These are phyloP conservation scores for Mycena sp. DNA, from an alignment of 1,284 basidiomycete genomes.

Conservation along the genomic window DNA sequence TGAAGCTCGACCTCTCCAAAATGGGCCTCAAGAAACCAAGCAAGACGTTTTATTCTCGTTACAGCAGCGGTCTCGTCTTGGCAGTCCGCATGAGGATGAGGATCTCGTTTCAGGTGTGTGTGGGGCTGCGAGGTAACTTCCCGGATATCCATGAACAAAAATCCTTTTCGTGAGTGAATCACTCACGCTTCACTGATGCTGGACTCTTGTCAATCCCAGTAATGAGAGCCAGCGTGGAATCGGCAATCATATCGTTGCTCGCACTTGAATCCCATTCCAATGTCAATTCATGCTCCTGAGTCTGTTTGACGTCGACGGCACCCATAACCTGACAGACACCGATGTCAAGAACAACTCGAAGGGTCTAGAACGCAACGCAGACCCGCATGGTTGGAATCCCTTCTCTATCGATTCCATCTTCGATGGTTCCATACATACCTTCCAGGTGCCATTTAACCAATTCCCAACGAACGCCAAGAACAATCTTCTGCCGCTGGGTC, in stretches of 20 bases:
- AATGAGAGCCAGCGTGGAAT: constrained; percentile 91
- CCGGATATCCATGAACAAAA: constrained; percentile 10
- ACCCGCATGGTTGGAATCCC: constrained; percentile 84
- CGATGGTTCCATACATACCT: constrained; percentile 95
- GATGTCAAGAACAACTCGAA: neutral
- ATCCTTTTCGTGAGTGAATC: constrained; percentile 16
- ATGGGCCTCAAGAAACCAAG: constrained; percentile 94
- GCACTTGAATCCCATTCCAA: constrained; percentile 96
- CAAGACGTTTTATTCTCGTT: constrained; percentile 83
- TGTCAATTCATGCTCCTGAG: constrained; percentile 80
- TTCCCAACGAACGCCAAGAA: constrained; percentile 90
- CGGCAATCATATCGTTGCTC: constrained; percentile 98
- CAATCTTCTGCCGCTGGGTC: constrained; percentile 87
- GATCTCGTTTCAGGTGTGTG: constrained; percentile 63
- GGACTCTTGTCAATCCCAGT: constrained; percentile 95
- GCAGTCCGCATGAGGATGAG: constrained; percentile 60
- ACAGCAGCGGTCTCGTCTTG: too few species aligned
- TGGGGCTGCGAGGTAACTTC: constrained; percentile 75
- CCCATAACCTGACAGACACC: constrained; percentile 85
- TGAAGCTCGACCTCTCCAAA: constrained; percentile 92
- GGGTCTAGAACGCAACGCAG: too few species aligned
- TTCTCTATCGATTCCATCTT: constrained; percentile 86
- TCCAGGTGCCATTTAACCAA: constrained; percentile 96
- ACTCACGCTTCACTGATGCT: constrained; percentile 92
- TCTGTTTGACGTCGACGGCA: constrained; percentile 88